Evolutionary conservation across 305 asterid genomes (phyloP), one percentile per base, ranked within the genome.

Genomic region (Solanum hybrid): DNA sequence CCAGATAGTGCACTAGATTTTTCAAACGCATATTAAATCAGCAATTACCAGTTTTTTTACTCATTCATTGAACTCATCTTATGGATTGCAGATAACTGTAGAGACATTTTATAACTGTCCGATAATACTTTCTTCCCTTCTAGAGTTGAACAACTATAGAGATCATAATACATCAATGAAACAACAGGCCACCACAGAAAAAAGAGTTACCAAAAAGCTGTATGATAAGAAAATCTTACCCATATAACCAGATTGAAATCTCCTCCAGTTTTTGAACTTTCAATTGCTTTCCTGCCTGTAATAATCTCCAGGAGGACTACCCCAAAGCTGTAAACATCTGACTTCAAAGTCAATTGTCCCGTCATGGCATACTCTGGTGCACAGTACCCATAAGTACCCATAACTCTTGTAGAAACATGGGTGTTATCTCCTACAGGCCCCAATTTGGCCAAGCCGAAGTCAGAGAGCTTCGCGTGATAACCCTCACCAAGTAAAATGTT

Each of bases 291-390:
- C 51, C 98, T 97, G 2, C 99, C 99, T 4, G 98, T 92, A 94
- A 97, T 95, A 37, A 97, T 95, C 95, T 97, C 99, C 20, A 97
- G 92, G 40, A 96, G 91, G 89, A 96, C 92, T 5, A 97, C 99
- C n/a, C 99, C 99, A 87, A 97, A 97, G 90, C 98, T 96, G 90
- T 97, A 97, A 8, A 97, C 98, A 35, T 97, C 99, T 4, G 98
- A 96, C 91, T 96, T 97, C n/a, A 90, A 67, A 7, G 99, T 94
- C 31, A 94, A 87, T 69, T 97, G 98, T 18, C 98, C 99, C 2
- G 91, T 91, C 71, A 94, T 93, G 91, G 96, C 99, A 36, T 96
- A 97, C 89, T 97, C 99, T 3, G 99, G 99, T 13, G 99, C 99
- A 89, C 94, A 89, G 78, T 96, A 96, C 34, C 99, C 99, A 24